Evolutionary conservation across 2,329 filamentous ascomycete species (phyloP), one percentile per base, ranked within the genome.

Genomic region (Cercospora citrullina): DNA sequence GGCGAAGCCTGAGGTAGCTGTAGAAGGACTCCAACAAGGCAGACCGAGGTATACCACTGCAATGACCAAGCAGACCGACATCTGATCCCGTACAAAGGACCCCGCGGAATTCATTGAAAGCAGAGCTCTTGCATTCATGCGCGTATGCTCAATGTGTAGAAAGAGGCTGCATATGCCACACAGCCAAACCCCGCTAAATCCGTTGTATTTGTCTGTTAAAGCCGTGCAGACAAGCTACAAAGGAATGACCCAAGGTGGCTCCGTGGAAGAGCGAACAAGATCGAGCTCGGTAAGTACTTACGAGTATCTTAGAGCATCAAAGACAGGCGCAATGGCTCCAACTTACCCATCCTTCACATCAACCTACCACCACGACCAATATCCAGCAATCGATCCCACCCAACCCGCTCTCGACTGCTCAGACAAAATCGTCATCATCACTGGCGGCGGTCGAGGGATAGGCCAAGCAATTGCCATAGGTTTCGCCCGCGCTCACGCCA

Each of bases 321-420:
- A 39, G 5, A 39, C 36, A 39, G 36, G 36, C 36, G 36, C 36
- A 42, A 53, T 53, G 48, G 18, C 48, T 14, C 48, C 48, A 14
- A 61, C 53, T 6, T 72, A 67, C 31, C 71, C 71, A 4, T 80
- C 79, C 21, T 79, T 79, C 70, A 83, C 81, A 59, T 69, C 73
- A 64, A 79, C 71, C 3, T 80, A 75, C 71, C 81, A 81, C 71
- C 75, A 71, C 12, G 73, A 75, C 21, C 72, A 77, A 3, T 79
- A 82, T 65, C 70, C 74, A 16, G 74, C 79, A 21, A 78, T 83
- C 39, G 80, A 78, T 28, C 81, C 82, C 6, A 76, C 73, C 5
- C 78, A 77, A 8, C 79, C 82, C 1, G 78, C 79, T 60, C 77
- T 84, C 51, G 81, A 79, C 23, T 78, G 76, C 61, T 76, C 74